These are phyloP conservation scores for Rhynchosporium agropyri DNA, from an alignment of 2,329 filamentous ascomycete genomes.

Conservation along the genomic window DNA sequence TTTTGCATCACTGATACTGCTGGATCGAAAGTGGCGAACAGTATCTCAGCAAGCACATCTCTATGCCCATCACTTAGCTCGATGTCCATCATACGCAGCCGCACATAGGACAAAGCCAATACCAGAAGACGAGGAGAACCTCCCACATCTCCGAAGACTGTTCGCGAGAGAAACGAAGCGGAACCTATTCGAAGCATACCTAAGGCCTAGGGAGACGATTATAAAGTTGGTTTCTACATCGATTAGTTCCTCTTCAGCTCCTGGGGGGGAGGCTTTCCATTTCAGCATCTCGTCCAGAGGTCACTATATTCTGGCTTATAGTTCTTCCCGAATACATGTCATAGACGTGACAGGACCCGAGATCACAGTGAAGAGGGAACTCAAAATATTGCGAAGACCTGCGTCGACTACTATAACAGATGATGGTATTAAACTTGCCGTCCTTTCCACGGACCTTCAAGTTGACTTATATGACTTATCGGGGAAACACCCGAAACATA, in stretches of 20 bases:
- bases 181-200: slow-evolving; percentile 75
- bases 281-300: slow-evolving; percentile 79
- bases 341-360: slow-evolving; percentile 65
- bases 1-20: slow-evolving; percentile 66
- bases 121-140: slow-evolving; percentile 50
- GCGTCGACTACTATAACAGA: slow-evolving; percentile 78
- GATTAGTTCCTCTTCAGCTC: slow-evolving; percentile 78
- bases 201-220: slow-evolving; percentile 69
- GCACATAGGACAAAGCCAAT: slow-evolving; percentile 45
- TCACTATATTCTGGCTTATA: slow-evolving; percentile 76
- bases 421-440: slow-evolving; percentile 73
- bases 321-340: slow-evolving; percentile 82
- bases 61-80: slow-evolving; percentile 63
- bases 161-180: slow-evolving; percentile 74
- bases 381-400: slow-evolving; percentile 78
- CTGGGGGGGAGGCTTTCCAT: slow-evolving; percentile 82
- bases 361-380: slow-evolving; percentile 70
- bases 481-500: slow-evolving; percentile 65
- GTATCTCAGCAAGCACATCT: slow-evolving; percentile 65
- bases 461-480: slow-evolving; percentile 82
- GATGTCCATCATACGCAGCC: slow-evolving; percentile 60
- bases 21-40: slow-evolving; percentile 67
- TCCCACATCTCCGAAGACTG: slow-evolving; percentile 63
- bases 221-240: slow-evolving; percentile 83
- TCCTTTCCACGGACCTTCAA: slow-evolving; percentile 80